A percentile compares a stretch with the other conserved stretches of the same genome.
Evolutionary conservation across 805 yeast species (phyloP).

Genomic region (Priceomyces carsonii): DNA sequence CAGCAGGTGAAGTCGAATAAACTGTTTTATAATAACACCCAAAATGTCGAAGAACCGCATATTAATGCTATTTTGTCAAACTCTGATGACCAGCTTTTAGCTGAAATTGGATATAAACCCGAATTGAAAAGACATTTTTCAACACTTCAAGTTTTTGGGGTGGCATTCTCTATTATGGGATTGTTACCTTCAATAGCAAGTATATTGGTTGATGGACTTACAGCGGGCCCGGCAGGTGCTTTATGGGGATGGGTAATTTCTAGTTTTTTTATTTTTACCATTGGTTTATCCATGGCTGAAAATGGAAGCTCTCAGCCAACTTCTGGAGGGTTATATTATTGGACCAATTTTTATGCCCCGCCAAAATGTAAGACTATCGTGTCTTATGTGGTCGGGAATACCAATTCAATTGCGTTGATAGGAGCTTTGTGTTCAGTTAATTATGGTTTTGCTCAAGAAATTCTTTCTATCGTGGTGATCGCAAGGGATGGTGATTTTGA

Average conservation of each 20-base stretch:
- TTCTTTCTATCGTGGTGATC: constrained; percentile 27
- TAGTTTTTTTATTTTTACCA: constrained; percentile 23
- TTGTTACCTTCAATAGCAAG: constrained; percentile 31
- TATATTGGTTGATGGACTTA: constrained; percentile 21
- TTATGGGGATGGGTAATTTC: constrained; percentile 34
- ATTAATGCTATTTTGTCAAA: constrained; percentile 21
- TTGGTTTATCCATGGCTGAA: constrained; percentile 29
- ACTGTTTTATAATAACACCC: constrained; percentile 25
- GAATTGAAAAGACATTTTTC: constrained; percentile 30
- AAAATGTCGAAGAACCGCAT: constrained; percentile 27
- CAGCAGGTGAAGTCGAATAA: constrained; percentile 26
- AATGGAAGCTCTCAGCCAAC: constrained; percentile 28
- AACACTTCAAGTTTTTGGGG: constrained; percentile 33
- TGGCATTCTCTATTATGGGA: constrained; percentile 37
- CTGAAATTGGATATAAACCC: constrained; percentile 35
- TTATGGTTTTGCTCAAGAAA: constrained; percentile 31
- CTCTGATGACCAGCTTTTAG: constrained; percentile 27
- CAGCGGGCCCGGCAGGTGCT: constrained; percentile 31
- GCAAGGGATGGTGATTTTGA: constrained; percentile 29
- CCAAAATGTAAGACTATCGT: constrained; percentile 20
- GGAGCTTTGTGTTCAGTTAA: constrained; percentile 31
- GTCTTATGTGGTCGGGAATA: constrained; percentile 27
- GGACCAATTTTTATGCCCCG: constrained; percentile 37
- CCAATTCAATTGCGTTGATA: constrained; percentile 31
- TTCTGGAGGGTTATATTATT: constrained; percentile 34